Conservation (phyloP, 2,329 filamentous ascomycete species). For the Diplodia intermedia region DNA sequence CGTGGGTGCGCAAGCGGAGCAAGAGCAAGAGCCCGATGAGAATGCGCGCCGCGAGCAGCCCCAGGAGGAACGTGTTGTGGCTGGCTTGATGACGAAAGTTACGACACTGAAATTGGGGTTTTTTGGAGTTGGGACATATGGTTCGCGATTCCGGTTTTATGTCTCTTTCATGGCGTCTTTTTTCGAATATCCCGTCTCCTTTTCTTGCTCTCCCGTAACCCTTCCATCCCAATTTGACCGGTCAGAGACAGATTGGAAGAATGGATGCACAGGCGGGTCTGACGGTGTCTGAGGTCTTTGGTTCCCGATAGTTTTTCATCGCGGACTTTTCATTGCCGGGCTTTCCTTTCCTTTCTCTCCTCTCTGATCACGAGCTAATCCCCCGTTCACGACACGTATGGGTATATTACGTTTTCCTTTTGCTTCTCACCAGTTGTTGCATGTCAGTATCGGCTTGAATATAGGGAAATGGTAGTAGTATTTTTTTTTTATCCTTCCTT, state of each 20-base stretch:
- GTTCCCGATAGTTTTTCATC: not conserved
- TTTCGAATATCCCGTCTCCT: not conserved
- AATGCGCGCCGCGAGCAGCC: constrained; percentile 8
- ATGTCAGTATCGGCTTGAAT: not conserved
- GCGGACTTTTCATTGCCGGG: not conserved
- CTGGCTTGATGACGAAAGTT: not conserved
- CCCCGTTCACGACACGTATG: not conserved
- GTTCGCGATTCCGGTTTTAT: not conserved
- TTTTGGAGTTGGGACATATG: not conserved
- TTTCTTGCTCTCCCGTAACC: not conserved
- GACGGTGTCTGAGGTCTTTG: constrained; percentile 2
- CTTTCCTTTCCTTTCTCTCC: not conserved
- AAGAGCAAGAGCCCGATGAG: constrained; percentile 29
- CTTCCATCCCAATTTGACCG: not conserved
- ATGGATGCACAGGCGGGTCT: not conserved
- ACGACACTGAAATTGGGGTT: not conserved
- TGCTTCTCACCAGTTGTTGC: not conserved
- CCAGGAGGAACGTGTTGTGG: constrained; percentile 34
- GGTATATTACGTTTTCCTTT: not conserved
- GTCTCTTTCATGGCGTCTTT: not conserved
- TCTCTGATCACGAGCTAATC: not conserved
- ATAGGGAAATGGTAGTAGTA: not conserved
- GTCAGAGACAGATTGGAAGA: not conserved
- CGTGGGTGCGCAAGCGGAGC: constrained; percentile 49
- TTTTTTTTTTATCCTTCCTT: not conserved